phyloP scores from a whole-genome alignment of 768 basidiomycete genomes.

The Tephrocybe sp. region DNA sequence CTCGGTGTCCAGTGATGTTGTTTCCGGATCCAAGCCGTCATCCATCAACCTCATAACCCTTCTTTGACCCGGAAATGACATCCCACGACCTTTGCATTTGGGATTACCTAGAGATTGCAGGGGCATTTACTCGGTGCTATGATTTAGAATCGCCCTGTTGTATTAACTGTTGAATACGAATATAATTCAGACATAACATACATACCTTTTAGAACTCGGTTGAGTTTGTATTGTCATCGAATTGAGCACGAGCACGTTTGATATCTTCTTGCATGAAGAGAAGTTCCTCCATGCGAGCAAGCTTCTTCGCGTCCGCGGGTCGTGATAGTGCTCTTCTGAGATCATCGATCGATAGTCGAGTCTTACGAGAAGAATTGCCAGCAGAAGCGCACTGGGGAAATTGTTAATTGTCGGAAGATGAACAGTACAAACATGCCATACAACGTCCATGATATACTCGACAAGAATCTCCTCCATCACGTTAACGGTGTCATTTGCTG shows the following conservation, averaged over 20 bases:
- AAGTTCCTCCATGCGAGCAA: slow-evolving; percentile 89
- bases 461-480: slow-evolving; percentile 94
- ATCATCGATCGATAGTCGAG: slow-evolving; percentile 83
- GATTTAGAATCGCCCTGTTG: slow-evolving; percentile 3
- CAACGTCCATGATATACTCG: slow-evolving; percentile 87
- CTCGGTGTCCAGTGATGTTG: slow-evolving; percentile 1
- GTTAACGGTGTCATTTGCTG: slow-evolving; percentile 82
- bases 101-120: too few relatives aligned
- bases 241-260: slow-evolving; percentile 81
- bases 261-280: slow-evolving; percentile 94
- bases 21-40: slow-evolving; percentile 1
- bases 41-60: background rate
- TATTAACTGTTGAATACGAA: too few relatives aligned
- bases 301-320: slow-evolving; percentile 88
- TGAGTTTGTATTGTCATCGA: slow-evolving; percentile 47
- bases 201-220: slow-evolving; percentile 47
- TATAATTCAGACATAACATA: too few relatives aligned
- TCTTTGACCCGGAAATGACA: slow-evolving; percentile 1
- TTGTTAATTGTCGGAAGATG: slow-evolving; percentile 7
- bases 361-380: slow-evolving; percentile 64
- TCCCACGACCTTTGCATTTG: too few relatives aligned
- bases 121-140: too few relatives aligned
- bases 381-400: slow-evolving; percentile 66
- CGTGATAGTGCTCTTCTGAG: slow-evolving; percentile 75
- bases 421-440: slow-evolving; percentile 39